Conservation (phyloP, 2,329 filamentous ascomycete species). For the Aspergillus sp. region DNA sequence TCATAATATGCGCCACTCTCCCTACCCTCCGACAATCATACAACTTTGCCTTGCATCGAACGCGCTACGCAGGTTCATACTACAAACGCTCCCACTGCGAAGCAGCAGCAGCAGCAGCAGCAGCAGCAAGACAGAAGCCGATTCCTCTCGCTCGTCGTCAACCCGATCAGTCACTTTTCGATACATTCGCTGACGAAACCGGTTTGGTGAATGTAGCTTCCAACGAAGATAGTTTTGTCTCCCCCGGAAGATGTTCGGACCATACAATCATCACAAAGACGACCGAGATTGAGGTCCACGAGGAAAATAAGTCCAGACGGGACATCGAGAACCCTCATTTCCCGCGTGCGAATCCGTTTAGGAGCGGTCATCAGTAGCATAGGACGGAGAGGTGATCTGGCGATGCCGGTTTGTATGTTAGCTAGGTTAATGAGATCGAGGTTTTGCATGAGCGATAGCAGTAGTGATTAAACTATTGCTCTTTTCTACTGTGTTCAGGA, state of each 20-base stretch:
- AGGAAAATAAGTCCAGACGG: neutral
- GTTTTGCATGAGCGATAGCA: no score
- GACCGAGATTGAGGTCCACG: conserved; percentile 6
- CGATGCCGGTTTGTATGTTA: no score
- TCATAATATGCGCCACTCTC: conserved; percentile 17
- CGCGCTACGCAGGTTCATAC: conserved; percentile 1
- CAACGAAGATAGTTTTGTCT: conserved; percentile 1
- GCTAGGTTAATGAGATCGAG: no score
- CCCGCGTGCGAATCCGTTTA: conserved; percentile 3
- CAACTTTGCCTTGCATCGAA: neutral
- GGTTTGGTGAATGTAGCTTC: neutral
- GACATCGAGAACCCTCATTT: neutral
- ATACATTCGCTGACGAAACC: conserved; percentile 4
- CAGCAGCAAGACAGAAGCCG: neutral
- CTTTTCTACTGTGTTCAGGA: no score
- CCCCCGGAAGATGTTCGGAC: neutral
- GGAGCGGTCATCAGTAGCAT: neutral
- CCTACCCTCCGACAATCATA: conserved; percentile 16
- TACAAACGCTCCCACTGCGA: neutral
- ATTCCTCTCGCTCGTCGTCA: conserved; percentile 3
- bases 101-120: no score
- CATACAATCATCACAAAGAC: conserved; percentile 8
- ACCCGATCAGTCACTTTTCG: conserved; percentile 12
- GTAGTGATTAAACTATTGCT: no score
- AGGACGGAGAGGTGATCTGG: neutral